A percentile compares a stretch with the other conserved stretches of the same genome.
These are phyloP conservation scores for Syzygium oleosum DNA, from an alignment of 345 rosid genomes.

Conservation along the genomic window DNA sequence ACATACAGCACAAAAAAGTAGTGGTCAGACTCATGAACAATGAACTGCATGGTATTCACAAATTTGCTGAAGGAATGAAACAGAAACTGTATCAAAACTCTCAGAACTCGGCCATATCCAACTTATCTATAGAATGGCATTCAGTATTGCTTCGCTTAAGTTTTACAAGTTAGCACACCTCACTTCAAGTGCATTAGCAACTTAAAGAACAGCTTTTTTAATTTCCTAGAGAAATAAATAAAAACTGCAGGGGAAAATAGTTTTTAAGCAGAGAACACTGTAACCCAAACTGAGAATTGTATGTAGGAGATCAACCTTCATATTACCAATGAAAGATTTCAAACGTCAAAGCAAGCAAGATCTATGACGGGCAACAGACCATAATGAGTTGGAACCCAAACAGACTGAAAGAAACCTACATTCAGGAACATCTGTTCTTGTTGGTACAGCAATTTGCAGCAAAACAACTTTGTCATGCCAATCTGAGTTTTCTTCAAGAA, in stretches of 20 bases:
- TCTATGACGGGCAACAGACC: neutral
- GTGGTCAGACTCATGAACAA: neutral
- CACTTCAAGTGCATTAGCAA: neutral
- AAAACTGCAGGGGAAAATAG: neutral
- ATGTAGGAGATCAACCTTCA: neutral
- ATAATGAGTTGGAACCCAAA: neutral
- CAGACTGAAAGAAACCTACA: slow-evolving; percentile 33
- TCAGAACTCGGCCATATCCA: neutral
- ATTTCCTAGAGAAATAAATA: neutral
- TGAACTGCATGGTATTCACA: neutral
- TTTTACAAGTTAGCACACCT: neutral
- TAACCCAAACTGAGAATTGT: neutral
- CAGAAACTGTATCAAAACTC: neutral
- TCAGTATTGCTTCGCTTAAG: neutral
- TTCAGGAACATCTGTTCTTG: slow-evolving; percentile 99
- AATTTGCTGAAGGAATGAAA: neutral
- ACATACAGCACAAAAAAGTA: neutral
- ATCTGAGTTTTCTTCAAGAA: slow-evolving; percentile 88
- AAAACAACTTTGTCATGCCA: slow-evolving; percentile 99
- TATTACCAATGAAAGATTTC: neutral
- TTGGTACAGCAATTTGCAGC: slow-evolving; percentile 98
- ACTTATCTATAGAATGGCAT: neutral
- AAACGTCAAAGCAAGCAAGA: neutral
- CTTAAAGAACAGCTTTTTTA: neutral
- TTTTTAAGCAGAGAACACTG: neutral